phyloP scores from a whole-genome alignment of 2,329 filamentous ascomycete genomes.

The Paecilomyces niveus region DNA sequence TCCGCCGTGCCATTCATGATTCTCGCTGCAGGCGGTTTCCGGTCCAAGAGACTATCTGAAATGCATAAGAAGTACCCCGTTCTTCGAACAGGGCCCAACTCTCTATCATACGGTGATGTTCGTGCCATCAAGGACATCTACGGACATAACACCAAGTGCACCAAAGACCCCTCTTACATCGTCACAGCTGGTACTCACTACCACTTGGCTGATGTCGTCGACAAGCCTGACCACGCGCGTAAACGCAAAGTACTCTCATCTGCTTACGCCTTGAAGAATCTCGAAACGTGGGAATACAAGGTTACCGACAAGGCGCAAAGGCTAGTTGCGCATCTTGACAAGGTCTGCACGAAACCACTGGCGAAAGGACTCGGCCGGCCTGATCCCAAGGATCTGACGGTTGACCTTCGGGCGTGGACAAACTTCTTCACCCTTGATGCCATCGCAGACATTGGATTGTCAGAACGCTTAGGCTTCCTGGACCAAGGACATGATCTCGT shows the following conservation, averaged over 20 bases:
- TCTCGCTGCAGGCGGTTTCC: constrained; percentile 37
- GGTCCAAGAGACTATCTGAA: constrained; percentile 36
- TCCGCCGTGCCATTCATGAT: constrained; percentile 43
- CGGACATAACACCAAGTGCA: constrained; percentile 45
- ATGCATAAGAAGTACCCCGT: constrained; percentile 42
- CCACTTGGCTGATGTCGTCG: constrained; percentile 47
- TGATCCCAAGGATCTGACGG: constrained; percentile 33
- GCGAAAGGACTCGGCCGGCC: constrained; percentile 14
- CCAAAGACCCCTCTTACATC: constrained; percentile 44
- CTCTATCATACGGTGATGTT: constrained; percentile 35
- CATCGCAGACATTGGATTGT: constrained; percentile 51
- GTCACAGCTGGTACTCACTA: constrained; percentile 42
- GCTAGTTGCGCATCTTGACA: constrained; percentile 40
- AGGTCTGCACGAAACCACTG: constrained; percentile 32
- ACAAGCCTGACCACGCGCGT: constrained; percentile 45
- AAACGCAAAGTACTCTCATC: constrained; percentile 46
- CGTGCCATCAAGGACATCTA: constrained; percentile 47
- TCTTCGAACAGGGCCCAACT: constrained; percentile 41
- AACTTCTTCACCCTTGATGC: constrained; percentile 54
- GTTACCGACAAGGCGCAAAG: constrained; percentile 46
- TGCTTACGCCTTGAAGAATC: constrained; percentile 48
- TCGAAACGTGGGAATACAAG: constrained; percentile 50
- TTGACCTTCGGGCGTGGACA: constrained; percentile 47
- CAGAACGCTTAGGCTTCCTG: constrained; percentile 45
- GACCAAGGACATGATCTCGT: constrained; percentile 43